A percentile compares a stretch with the other conserved stretches of the same genome.
Evolutionary conservation across 2,329 filamentous ascomycete genomes (phyloP).

Genomic region (Mollisiaceae sp.): DNA sequence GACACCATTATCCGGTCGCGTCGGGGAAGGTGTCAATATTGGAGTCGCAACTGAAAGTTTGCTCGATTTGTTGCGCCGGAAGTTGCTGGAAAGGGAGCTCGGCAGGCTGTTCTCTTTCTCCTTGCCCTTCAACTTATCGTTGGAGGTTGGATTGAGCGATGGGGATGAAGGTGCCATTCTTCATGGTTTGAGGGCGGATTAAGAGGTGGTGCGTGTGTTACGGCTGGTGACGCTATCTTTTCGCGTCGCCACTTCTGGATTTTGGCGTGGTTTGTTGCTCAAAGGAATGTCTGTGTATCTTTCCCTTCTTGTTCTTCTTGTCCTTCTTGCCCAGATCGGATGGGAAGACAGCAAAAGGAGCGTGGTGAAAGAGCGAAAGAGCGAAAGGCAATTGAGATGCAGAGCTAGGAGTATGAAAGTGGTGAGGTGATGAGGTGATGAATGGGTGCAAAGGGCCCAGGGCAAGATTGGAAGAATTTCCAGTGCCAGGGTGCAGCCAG

Average conservation of each 20-base stretch:
- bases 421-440: neutral
- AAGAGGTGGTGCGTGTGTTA: neutral
- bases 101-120: neutral
- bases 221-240: neutral
- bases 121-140: neutral
- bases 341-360: neutral
- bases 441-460: neutral
- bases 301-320: too few species aligned
- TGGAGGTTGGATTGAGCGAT: neutral
- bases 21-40: constrained; percentile 11
- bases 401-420: neutral
- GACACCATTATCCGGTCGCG: constrained; percentile 41
- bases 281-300: constrained; percentile 5
- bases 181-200: constrained; percentile 13
- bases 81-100: neutral
- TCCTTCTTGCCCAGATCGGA: neutral
- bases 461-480: neutral
- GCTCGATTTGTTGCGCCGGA: constrained; percentile 20
- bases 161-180: constrained; percentile 8
- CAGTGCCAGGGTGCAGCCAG: too few species aligned
- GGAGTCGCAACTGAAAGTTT: neutral
- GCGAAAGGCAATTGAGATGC: neutral
- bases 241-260: neutral
- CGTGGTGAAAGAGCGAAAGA: neutral
- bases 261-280: neutral